Base-by-base conservation (phyloP, 2,329 filamentous ascomycete genomes). In the Cladophialophora chaetospira region DNA sequence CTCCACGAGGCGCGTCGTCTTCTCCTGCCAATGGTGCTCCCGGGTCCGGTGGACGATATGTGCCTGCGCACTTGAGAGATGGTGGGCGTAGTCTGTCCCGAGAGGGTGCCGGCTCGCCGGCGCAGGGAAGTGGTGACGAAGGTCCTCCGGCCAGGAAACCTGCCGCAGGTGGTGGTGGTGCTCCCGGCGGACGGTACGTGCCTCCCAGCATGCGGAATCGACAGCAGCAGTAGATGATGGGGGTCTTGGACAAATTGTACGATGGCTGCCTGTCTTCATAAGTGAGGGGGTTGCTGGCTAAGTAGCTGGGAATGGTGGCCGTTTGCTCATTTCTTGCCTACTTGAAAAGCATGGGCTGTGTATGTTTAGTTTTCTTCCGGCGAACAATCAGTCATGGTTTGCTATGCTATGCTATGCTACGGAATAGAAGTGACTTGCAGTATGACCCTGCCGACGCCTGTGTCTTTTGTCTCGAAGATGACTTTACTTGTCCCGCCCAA, bases 401-500 rank as follows among this genome's bases (percentile, higher is more conserved):
- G n/a, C n/a, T n/a, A n/a, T n/a, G n/a, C n/a, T n/a, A n/a, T n/a
- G n/a, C n/a, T n/a, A n/a, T n/a, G n/a, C n/a, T n/a, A n/a, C n/a
- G n/a, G n/a, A n/a, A n/a, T n/a, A n/a, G n/a, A n/a, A n/a, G 50
- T 60, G 40, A 77, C 65, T 56, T 77, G 71, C 53, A 78, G 57
- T 19, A 79, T 69, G 6, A 75, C 69, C 55, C 76, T 69, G 11
- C 73, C 74, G 17, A 79, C 75, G 3, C 77, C 76, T 43, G 72
- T 72, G 11, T 72, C 73, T 26, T 73, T 71, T 25, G 74, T 64
- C 63, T 76, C 70, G 62, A 53, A 74, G 26, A 53, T 61, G 53
- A 55, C 64, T 57, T 4, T 60, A 58, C 58, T 66, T 54, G 29
- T 40, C 6, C 61, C 67, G 17, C 59, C 60, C 5, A 51, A 50